Base-by-base conservation (phyloP, 257 asterid genomes). In the Fraxinus quadrangulata region DNA sequence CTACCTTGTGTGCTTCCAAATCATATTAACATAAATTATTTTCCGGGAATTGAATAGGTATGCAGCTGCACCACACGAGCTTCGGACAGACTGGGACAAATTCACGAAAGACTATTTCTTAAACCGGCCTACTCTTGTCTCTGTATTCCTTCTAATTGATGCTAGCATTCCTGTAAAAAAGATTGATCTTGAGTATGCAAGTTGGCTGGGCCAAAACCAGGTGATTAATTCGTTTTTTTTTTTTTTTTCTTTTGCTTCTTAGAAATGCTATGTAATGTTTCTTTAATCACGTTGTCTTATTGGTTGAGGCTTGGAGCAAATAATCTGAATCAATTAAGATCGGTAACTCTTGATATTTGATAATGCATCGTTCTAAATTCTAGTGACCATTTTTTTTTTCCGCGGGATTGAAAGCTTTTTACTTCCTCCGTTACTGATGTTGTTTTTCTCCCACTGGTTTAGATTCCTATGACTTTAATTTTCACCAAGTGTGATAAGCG, bases 401-500 rank as follows among this genome's bases (percentile, higher is more conserved):
- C 17, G 9, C 2, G 3, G 19, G 7, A 26, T 63, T 26, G 69
- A 63, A 63, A 63, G 33, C 8, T 63, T n/a, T 24, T 63, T 63
- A 10, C 69, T 63, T 63, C 69, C 69, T 63, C 36, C 0, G 7
- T 12, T 63, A 63, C 19, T 63, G 26, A 71, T 75, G 23, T 75
- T 10, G 24, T 63, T 56, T 17, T 21, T 71, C 73, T 76, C 36
- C n/a, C 34, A 3, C 34, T 63, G n/a, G 39, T 82, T 75, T 90
- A 95, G 99, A 92, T 96, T 78, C 98, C 99, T 0, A 96, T 93
- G 99, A 96, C 99, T 23, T 76, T 93, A 83, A 72, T 93, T 61
- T 93, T 96, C 84, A 96, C 98, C 56, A 96, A 96, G 87, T 96
- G 98, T 45, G 99, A 93, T 87, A 96, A 92, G 83, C 91, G 97